phyloP scores from a whole-genome alignment of 108 stramenopile genomes.

The Cyclotella choctawhatcheeana region DNA sequence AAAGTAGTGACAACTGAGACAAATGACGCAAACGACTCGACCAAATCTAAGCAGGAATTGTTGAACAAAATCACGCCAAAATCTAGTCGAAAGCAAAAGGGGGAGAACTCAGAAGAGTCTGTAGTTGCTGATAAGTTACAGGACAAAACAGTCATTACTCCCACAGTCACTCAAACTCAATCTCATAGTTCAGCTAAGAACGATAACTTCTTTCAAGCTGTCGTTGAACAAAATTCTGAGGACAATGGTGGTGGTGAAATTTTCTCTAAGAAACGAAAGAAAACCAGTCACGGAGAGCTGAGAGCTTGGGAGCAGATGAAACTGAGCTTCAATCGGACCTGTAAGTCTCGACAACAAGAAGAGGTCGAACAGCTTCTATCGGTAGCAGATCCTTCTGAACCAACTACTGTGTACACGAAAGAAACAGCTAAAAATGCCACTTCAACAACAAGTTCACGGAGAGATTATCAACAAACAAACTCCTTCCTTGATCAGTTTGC shows the following conservation, averaged over 20 bases:
- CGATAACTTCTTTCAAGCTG: background rate
- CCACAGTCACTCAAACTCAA: constrained; percentile 3
- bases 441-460: background rate
- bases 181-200: background rate
- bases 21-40: background rate
- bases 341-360: constrained; percentile 23
- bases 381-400: background rate
- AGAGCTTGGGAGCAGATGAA: constrained; percentile 43
- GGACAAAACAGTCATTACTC: background rate
- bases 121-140: background rate
- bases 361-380: constrained; percentile 30
- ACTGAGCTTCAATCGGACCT: constrained; percentile 28
- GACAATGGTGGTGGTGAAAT: background rate
- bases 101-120: background rate
- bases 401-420: too few relatives aligned
- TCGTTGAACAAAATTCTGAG: background rate
- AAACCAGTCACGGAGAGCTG: constrained; percentile 24
- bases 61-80: background rate
- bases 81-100: background rate
- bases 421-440: too few relatives aligned
- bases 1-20: background rate
- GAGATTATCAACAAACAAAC: background rate
- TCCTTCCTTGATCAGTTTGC: constrained; percentile 22
- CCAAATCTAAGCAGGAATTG: background rate
- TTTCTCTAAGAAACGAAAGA: background rate